Evolutionary conservation across 1,139 yeast species (phyloP).

Genomic region (Yamadazyma kanchanaburiensis): DNA sequence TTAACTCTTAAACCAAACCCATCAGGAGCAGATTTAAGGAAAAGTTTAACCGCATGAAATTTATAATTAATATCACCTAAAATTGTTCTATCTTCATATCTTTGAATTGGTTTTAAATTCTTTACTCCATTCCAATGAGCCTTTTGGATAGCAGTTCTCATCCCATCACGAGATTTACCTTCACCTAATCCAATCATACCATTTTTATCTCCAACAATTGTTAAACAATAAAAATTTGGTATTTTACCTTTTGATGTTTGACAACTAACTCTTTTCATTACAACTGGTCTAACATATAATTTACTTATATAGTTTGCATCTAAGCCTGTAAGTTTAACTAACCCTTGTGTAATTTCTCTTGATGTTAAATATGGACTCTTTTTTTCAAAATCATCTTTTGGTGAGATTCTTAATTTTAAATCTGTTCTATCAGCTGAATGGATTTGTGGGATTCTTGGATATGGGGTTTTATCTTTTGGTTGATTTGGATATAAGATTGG

Average conservation of each 20-base stretch:
- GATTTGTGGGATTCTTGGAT: conserved; percentile 41
- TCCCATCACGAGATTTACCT: conserved; percentile 83
- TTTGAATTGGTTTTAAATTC: conserved; percentile 75
- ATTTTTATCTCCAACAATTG: conserved; percentile 87
- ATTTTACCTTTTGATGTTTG: conserved; percentile 95
- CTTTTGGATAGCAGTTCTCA: conserved; percentile 72
- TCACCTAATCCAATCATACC: conserved; percentile 97
- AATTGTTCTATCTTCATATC: conserved; percentile 89
- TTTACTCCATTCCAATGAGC: conserved; percentile 96
- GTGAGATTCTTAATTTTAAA: conserved; percentile 35
- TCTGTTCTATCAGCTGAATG: conserved; percentile 40
- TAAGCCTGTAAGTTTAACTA: conserved; percentile 73
- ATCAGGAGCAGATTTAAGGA: conserved; percentile 83
- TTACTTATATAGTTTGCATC: conserved; percentile 61
- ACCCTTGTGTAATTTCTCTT: conserved; percentile 48
- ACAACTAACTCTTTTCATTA: conserved; percentile 80
- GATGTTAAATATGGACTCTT: conserved; percentile 16
- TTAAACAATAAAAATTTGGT: conserved; percentile 77
- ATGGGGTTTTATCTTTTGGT: conserved; percentile 36
- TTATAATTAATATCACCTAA: conserved; percentile 81
- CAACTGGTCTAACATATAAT: conserved; percentile 63
- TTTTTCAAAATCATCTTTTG: conserved; percentile 14
- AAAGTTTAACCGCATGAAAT: conserved; percentile 81
- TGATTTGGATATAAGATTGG: conserved; percentile 48
- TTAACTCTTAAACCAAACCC: conserved; percentile 95